phyloP scores from a whole-genome alignment of 306 rosid genomes.

The Prunus mongolica region DNA sequence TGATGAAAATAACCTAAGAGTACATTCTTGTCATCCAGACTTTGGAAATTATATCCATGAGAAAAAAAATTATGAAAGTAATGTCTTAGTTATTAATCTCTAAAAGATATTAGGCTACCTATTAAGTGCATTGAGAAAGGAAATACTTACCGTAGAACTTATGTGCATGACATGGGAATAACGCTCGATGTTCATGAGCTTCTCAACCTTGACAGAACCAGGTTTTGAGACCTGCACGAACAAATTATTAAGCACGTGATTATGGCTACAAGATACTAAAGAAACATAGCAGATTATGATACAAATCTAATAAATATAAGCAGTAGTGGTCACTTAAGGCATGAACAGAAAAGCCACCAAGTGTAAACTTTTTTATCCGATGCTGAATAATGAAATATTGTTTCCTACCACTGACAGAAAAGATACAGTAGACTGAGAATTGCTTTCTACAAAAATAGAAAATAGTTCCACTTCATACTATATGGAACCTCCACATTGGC shows the following conservation, averaged over 20 bases:
- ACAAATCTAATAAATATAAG: neutral
- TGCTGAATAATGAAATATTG: conserved; percentile 3
- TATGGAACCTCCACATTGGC: too few relatives aligned
- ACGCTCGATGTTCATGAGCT: conserved; percentile 86
- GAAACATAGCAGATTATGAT: neutral
- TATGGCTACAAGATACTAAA: conserved; percentile 5
- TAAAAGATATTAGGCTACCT: neutral
- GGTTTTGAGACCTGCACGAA: conserved; percentile 78
- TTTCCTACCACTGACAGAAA: neutral
- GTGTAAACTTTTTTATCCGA: neutral
- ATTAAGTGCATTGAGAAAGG: neutral
- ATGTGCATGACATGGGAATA: conserved; percentile 99
- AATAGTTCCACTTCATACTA: neutral
- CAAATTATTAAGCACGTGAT: conserved; percentile 7
- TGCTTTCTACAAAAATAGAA: neutral
- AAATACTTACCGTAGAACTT: conserved; percentile 85
- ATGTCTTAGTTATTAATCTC: neutral
- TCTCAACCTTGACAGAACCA: conserved; percentile 86
- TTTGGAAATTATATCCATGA: neutral
- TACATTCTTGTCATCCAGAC: neutral
- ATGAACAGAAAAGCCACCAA: neutral
- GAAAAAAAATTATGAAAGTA: neutral
- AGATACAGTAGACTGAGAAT: neutral
- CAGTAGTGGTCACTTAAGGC: neutral
- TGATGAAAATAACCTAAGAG: neutral